Evolutionary conservation across 2,329 filamentous ascomycete genomes (phyloP).

Genomic region (Alternaria conjuncta): DNA sequence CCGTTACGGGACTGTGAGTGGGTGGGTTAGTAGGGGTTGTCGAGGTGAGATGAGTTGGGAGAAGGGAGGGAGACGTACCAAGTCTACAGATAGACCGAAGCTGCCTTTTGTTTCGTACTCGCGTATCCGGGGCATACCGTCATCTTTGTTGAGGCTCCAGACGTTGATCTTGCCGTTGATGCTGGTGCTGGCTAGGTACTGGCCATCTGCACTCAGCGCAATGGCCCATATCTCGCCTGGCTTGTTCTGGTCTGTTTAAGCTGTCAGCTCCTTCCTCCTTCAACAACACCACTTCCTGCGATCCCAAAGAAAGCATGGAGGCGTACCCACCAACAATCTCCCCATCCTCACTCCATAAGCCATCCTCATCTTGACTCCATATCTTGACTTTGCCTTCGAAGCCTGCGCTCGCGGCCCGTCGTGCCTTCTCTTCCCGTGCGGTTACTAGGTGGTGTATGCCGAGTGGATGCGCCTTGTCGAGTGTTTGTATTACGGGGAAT

Average conservation of each 20-base stretch:
- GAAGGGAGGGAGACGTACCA: constrained; percentile 56
- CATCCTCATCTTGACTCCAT: constrained; percentile 68
- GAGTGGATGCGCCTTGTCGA: constrained; percentile 80
- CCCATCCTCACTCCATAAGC: constrained; percentile 60
- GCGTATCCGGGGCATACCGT: constrained; percentile 68
- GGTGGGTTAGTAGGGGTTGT: not conserved
- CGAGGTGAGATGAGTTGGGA: not conserved
- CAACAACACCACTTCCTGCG: not conserved
- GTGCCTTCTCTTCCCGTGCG: constrained; percentile 66
- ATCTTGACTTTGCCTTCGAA: constrained; percentile 89
- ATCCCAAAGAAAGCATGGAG: constrained; percentile 22
- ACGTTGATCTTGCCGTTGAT: constrained; percentile 88
- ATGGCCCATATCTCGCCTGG: constrained; percentile 85
- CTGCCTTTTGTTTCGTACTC: constrained; percentile 92
- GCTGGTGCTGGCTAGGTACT: constrained; percentile 84
- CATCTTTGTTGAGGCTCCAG: constrained; percentile 69
- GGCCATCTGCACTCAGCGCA: constrained; percentile 81
- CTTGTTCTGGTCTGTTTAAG: constrained; percentile 57
- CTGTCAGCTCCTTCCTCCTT: constrained; percentile 9
- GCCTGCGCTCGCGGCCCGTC: constrained; percentile 78
- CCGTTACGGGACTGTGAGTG: constrained; percentile 69
- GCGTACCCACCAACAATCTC: constrained; percentile 52
- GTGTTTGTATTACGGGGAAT: constrained; percentile 79
- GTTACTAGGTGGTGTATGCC: constrained; percentile 90
- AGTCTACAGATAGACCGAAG: constrained; percentile 87